Percentiles rank a stretch among this genome's conserved stretches.
Evolutionary conservation across 78 protist species (phyloP).

Genomic region (Creolimax fragrantissima): DNA sequence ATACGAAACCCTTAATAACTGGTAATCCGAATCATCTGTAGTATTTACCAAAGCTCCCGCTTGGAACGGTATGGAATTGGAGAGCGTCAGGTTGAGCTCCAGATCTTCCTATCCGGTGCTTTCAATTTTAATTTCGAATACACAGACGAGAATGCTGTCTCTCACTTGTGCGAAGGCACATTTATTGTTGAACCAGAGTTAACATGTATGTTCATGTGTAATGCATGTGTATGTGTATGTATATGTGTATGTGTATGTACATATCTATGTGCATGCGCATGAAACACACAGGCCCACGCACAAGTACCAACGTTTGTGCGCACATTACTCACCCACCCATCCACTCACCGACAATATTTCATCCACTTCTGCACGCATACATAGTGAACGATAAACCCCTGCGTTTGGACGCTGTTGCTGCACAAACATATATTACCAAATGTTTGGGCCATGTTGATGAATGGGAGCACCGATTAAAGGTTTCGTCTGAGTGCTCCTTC

Average conservation of each 20-base stretch:
- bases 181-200: not conserved
- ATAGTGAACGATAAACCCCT: not conserved
- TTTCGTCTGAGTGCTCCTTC: constrained; percentile 45
- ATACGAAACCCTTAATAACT: not conserved
- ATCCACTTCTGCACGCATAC: not conserved
- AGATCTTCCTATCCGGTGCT: not conserved
- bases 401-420: constrained; percentile 4
- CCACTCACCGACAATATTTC: not conserved
- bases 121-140: not conserved
- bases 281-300: not conserved
- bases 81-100: not conserved
- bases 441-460: constrained; percentile 52
- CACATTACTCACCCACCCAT: not conserved
- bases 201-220: not conserved
- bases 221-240: not conserved
- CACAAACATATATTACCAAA: constrained; percentile 64
- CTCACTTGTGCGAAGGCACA: not conserved
- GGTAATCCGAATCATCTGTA: not conserved
- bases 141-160: not conserved
- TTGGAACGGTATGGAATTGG: not conserved
- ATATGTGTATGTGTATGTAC: not conserved
- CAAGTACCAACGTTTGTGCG: not conserved
- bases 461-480: constrained; percentile 50
- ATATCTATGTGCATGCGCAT: not conserved
- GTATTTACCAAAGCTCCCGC: not conserved